Evolutionary conservation across 495 filamentous ascomycete genomes (phyloP).

Genomic region (Penicillium crystallinum): DNA sequence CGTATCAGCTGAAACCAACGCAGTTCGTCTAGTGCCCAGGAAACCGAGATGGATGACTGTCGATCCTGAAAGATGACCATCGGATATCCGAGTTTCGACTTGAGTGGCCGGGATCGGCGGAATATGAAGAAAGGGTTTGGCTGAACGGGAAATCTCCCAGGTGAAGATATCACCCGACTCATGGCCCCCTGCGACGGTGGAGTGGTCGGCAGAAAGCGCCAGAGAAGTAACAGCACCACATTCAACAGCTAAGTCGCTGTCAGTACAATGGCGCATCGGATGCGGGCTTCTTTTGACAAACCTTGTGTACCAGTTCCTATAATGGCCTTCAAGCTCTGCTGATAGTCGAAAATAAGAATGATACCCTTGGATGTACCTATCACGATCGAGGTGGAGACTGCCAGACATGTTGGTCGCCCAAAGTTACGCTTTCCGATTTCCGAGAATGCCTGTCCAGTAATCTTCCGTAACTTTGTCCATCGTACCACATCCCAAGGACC

Average conservation of each 20-base stretch:
- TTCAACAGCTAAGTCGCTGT: slow-evolving; percentile 63
- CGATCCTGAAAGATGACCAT: slow-evolving; percentile 77
- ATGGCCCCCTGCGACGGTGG: slow-evolving; percentile 86
- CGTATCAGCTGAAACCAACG: slow-evolving; percentile 95
- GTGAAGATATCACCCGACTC: slow-evolving; percentile 89
- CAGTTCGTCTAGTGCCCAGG: slow-evolving; percentile 90
- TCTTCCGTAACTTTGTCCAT: slow-evolving; percentile 91
- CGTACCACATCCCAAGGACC: slow-evolving; percentile 93
- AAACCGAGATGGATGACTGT: slow-evolving; percentile 88
- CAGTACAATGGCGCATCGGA: neutral
- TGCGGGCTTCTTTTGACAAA: slow-evolving; percentile 5
- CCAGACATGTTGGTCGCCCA: slow-evolving; percentile 83
- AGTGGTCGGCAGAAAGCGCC: slow-evolving; percentile 88
- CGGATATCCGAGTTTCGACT: slow-evolving; percentile 56
- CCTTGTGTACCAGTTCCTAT: slow-evolving; percentile 94
- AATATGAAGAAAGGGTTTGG: slow-evolving; percentile 84
- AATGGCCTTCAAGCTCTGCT: slow-evolving; percentile 87
- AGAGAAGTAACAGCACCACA: slow-evolving; percentile 82
- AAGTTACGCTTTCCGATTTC: slow-evolving; percentile 90
- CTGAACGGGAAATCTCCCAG: slow-evolving; percentile 80
- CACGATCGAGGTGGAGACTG: slow-evolving; percentile 84
- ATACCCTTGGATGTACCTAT: slow-evolving; percentile 92
- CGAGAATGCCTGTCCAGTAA: slow-evolving; percentile 87
- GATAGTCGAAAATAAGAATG: slow-evolving; percentile 93
- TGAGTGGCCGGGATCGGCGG: slow-evolving; percentile 64